Conservation (phyloP, 257 asterid species). For the Datura wrightii region DNA sequence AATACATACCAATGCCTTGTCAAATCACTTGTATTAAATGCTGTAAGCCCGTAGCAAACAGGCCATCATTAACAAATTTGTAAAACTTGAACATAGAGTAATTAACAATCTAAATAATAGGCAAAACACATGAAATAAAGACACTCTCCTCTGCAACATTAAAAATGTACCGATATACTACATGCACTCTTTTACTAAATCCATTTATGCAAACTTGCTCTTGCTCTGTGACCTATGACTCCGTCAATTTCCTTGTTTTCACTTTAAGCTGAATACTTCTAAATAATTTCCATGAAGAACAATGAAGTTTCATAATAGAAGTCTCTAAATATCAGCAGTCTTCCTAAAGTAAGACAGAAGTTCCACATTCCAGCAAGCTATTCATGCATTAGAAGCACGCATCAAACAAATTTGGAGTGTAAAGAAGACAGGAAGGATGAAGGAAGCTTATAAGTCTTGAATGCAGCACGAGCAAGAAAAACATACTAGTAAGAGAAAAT, state of each 20-base stretch:
- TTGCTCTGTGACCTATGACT: neutral
- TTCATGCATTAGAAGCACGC: neutral
- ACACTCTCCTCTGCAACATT: neutral
- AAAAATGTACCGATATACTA: neutral
- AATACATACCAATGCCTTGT: neutral
- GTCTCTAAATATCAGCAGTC: neutral
- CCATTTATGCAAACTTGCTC: neutral
- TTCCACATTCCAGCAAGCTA: conserved; percentile 11
- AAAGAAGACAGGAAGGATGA: conserved; percentile 18
- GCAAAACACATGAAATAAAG: conserved; percentile 24
- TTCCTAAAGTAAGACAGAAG: neutral
- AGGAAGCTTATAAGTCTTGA: conserved; percentile 2
- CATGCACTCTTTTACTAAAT: conserved; percentile 14
- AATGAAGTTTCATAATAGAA: neutral
- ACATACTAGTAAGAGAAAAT: neutral
- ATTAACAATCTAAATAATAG: neutral
- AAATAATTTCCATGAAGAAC: neutral
- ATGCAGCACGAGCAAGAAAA: conserved; percentile 5
- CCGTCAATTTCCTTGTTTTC: conserved; percentile 10
- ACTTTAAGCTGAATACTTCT: neutral
- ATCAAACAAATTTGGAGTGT: neutral
- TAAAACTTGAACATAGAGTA: neutral
- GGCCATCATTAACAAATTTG: neutral
- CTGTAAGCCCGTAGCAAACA: neutral
- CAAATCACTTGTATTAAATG: neutral